These are phyloP conservation scores for Arachis hypogaea DNA, from an alignment of 306 rosid species.

Conservation along the genomic window DNA sequence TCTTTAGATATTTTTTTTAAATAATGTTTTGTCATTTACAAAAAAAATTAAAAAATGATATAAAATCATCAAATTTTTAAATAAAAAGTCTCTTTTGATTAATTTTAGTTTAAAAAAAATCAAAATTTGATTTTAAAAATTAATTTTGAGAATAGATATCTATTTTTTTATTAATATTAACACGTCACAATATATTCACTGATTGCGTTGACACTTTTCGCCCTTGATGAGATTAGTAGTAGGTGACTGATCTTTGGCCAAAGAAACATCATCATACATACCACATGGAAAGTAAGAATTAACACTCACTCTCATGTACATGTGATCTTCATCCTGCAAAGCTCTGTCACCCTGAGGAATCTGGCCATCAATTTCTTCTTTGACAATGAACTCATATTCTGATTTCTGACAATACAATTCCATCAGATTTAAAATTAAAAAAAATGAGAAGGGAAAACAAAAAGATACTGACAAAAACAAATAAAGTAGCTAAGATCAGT, in stretches of 20 bases:
- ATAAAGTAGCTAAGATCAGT: slow-evolving; percentile 15
- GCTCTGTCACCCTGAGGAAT: slow-evolving; percentile 43
- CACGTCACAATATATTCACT: neutral
- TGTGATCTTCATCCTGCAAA: slow-evolving; percentile 54
- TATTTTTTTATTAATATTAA: no score
- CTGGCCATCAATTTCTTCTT: slow-evolving; percentile 71
- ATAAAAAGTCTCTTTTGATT: no score
- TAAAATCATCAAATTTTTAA: no score
- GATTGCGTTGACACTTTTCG: no score
- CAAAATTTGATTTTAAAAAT: no score
- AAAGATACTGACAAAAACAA: slow-evolving; percentile 7
- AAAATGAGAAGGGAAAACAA: neutral
- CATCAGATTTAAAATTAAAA: slow-evolving; percentile 8
- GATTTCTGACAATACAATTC: slow-evolving; percentile 51
- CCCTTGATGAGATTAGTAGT: neutral
- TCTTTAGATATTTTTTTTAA: no score
- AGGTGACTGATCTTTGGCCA: slow-evolving; percentile 17
- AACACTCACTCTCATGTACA: slow-evolving; percentile 75
- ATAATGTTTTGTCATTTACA: no score
- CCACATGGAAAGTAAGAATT: slow-evolving; percentile 12
- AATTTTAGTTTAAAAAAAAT: no score
- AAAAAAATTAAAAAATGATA: no score
- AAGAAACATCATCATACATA: slow-evolving; percentile 13
- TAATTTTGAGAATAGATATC: no score
- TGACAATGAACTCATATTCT: slow-evolving; percentile 71